Conservation (phyloP, 2,329 filamentous ascomycete species). For the Epichloe glyceriae region DNA sequence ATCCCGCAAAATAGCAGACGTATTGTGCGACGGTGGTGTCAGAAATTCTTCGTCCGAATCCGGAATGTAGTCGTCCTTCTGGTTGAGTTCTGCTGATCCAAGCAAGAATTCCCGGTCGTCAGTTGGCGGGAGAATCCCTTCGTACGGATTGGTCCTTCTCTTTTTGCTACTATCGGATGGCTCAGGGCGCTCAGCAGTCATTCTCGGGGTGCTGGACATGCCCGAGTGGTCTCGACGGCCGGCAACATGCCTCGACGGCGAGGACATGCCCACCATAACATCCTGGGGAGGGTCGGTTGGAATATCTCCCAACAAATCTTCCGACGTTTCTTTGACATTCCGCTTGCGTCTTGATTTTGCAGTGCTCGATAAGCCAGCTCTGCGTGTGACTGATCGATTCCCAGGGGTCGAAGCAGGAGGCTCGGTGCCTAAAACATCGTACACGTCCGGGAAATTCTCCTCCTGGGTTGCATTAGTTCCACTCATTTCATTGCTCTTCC, state of each 20-base stretch:
- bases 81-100: not conserved
- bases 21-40: conserved; percentile 19
- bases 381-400: conserved; percentile 12
- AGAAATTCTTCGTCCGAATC: conserved; percentile 46
- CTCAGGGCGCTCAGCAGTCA: conserved; percentile 7
- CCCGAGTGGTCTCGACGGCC: conserved; percentile 4
- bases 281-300: conserved; percentile 7
- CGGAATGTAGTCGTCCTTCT: conserved; percentile 27
- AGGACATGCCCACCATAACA: conserved; percentile 11
- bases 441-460: conserved; percentile 41
- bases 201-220: conserved; percentile 4
- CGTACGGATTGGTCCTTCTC: conserved; percentile 7
- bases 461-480: conserved; percentile 23
- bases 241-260: conserved; percentile 13
- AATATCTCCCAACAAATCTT: not conserved
- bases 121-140: conserved; percentile 1
- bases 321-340: conserved; percentile 8
- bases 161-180: conserved; percentile 6
- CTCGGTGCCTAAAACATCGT: conserved; percentile 31
- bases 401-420: conserved; percentile 23
- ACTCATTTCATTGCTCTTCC: conserved; percentile 37
- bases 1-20: not conserved
- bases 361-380: conserved; percentile 10
- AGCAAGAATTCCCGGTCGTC: conserved; percentile 6
- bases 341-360: conserved; percentile 8